A percentile compares a stretch with the other conserved stretches of the same genome.
These are phyloP conservation scores for Amylostereum areolatum DNA, from an alignment of 1,284 basidiomycete genomes.

Conservation along the genomic window DNA sequence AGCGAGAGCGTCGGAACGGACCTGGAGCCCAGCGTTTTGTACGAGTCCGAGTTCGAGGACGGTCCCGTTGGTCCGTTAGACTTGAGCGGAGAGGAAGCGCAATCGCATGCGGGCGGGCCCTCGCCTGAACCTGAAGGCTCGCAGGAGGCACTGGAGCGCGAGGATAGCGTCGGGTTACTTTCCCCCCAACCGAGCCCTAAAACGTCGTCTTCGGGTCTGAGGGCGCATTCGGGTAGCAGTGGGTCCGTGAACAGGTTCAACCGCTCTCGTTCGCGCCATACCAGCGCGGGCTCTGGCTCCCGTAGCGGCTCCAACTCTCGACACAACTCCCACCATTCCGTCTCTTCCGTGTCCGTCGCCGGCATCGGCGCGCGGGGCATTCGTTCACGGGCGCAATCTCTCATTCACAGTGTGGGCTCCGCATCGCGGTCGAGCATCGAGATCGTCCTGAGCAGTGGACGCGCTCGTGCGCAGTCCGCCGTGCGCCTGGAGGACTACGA, in stretches of 20 bases:
- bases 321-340: slow-evolving; percentile 30
- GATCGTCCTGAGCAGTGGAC: slow-evolving; percentile 35
- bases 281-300: slow-evolving; percentile 18
- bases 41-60: slow-evolving; percentile 33
- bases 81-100: background rate
- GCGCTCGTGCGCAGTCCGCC: slow-evolving; percentile 48
- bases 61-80: slow-evolving; percentile 15
- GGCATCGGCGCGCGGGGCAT: slow-evolving; percentile 26
- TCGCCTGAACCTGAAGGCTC: slow-evolving; percentile 47
- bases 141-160: slow-evolving; percentile 56
- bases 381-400: slow-evolving; percentile 52
- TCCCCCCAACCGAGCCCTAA: slow-evolving; percentile 48
- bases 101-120: slow-evolving; percentile 23
- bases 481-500: slow-evolving; percentile 37
- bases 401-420: slow-evolving; percentile 57
- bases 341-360: slow-evolving; percentile 25
- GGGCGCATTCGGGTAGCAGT: slow-evolving; percentile 33
- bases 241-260: background rate
- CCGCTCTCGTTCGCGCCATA: slow-evolving; percentile 14
- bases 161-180: slow-evolving; percentile 64
- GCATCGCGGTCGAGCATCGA: slow-evolving; percentile 59
- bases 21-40: slow-evolving; percentile 24
- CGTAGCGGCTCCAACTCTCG: slow-evolving; percentile 35
- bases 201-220: slow-evolving; percentile 44
- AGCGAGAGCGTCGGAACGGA: slow-evolving; percentile 35